Base-by-base conservation (phyloP, 2,329 filamentous ascomycete species). In the Fonsecaea monophora region DNA sequence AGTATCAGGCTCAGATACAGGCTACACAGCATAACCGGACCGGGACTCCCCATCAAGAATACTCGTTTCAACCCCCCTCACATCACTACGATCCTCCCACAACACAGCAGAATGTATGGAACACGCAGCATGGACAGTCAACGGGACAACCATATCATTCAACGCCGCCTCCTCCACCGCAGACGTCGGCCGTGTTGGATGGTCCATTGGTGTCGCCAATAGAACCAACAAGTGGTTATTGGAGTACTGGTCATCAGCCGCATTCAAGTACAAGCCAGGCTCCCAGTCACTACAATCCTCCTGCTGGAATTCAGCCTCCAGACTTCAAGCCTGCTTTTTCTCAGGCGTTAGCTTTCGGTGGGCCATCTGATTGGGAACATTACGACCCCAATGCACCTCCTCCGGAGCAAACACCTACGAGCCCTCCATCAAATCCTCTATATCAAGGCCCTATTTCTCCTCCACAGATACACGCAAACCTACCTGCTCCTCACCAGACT, bases 281-380 rank as follows among this genome's bases (percentile, higher is more conserved):
- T 25, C 18, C 21, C 25, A 55, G 62, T 45, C 50, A 68, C 12
- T 60, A 71, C 13, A 42, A 65, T 13, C 53, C 68, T 68, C 53
- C 66, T 32, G 70, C 68, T 67, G 55, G 65, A 21, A 70, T 72
- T 13, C 59, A 61, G 15, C 71, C 73, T 21, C 73, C 72, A 53
- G 60, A 74, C 35, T 50, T 60, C 30, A 42, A 56, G 35, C 61
- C 64, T 40, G 60, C 37, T 30, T 34, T 50, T 37, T 57, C 70
- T 53, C 57, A 80, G 50, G 78, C 78, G 12, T 69, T 83, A 38
- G 80, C 80, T 1, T 71, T 71, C 53, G 80, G 80, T 3, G 76
- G 77, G 1, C 82, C 81, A 4, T 83, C 82, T 3, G 82, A 82
- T 66, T 83, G 81, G 82, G 81, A 83, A 67, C 78, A 82, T 70